Conservation (phyloP, 2,329 filamentous ascomycete genomes). For the Mycogone perniciosa region DNA sequence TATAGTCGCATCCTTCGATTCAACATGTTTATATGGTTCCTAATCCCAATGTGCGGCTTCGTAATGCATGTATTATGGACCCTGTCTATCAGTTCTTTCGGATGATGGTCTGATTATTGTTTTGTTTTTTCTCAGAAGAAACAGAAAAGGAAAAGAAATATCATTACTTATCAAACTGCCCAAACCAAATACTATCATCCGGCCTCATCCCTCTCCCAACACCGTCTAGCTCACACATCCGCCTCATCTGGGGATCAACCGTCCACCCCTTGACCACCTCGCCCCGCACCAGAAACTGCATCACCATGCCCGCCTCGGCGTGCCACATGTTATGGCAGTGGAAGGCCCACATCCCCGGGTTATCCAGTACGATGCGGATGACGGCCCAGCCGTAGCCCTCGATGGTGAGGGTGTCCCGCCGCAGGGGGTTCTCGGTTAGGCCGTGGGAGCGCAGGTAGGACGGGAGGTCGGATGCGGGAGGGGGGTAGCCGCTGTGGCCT, state of each 20-base stretch:
- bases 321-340: constrained; percentile 57
- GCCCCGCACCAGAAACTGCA: constrained; percentile 44
- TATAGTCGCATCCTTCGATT: background rate
- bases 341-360: constrained; percentile 52
- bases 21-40: too few species aligned
- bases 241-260: constrained; percentile 17
- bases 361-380: constrained; percentile 50
- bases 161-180: constrained; percentile 18
- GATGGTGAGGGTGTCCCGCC: constrained; percentile 41
- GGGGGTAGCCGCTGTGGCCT: constrained; percentile 30
- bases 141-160: background rate
- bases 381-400: constrained; percentile 50
- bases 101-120: too few species aligned
- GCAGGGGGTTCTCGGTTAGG: constrained; percentile 26
- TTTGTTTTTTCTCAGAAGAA: too few species aligned
- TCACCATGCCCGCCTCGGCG: constrained; percentile 49
- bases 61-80: background rate
- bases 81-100: background rate
- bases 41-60: too few species aligned
- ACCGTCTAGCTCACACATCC: constrained; percentile 25
- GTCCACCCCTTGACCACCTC: constrained; percentile 25
- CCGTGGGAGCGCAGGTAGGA: constrained; percentile 20
- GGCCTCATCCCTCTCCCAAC: constrained; percentile 28
- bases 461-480: constrained; percentile 19
- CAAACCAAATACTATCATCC: constrained; percentile 32